Percentiles rank a stretch among this genome's conserved stretches.
Conservation (phyloP, 1,284 basidiomycete genomes). For the Ustilago curta region DNA sequence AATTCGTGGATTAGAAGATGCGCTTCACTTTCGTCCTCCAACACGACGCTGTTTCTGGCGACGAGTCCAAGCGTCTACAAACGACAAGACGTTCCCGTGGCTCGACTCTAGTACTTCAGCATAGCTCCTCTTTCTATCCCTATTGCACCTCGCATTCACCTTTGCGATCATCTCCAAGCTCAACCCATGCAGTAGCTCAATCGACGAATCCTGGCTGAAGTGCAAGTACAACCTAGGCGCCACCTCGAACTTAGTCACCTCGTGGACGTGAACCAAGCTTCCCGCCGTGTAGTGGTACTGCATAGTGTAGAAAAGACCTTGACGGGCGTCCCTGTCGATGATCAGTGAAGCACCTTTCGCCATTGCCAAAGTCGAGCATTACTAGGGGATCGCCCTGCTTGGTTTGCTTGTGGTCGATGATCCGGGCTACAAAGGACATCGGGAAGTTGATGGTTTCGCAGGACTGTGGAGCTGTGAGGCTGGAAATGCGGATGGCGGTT, state of each 20-base stretch:
- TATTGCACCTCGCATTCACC: neutral
- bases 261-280: neutral
- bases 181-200: neutral
- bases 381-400: neutral
- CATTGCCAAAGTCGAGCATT: conserved; percentile 4
- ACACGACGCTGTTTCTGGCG: no score
- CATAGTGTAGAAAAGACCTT: neutral
- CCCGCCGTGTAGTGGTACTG: neutral
- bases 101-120: neutral
- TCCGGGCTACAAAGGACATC: neutral
- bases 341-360: neutral
- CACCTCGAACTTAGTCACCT: neutral
- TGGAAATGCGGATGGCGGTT: neutral
- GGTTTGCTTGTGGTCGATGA: neutral
- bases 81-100: neutral
- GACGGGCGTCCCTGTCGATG: neutral
- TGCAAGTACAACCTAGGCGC: neutral
- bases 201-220: neutral
- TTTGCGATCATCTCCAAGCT: neutral
- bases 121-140: neutral
- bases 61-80: neutral
- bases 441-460: neutral
- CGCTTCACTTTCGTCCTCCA: no score
- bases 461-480: neutral
- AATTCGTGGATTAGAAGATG: no score